Base-by-base conservation (phyloP, 73 alveolate species). In the Stentor roeselii region DNA sequence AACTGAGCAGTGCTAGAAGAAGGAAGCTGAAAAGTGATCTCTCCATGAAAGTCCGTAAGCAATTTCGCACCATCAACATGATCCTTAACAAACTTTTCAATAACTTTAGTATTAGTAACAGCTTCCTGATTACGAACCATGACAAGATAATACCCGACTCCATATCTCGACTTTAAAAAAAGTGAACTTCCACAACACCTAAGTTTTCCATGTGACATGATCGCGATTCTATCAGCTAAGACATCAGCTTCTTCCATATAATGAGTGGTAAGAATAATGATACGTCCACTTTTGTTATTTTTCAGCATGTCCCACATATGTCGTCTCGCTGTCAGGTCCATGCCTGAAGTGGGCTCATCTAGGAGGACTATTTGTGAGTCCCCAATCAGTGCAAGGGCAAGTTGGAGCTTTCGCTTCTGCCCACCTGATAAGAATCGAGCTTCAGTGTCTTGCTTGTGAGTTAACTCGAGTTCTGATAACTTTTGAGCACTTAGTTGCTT, bases 271-370 rank as follows among this genome's bases (percentile, higher is more conserved):
- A 91, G 83, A 32, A 90, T 96, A 6, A 97, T 92, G 80, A 96
- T 96, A 83, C 90, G 94, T 37, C 86, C 91, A 11, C 92, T 82
- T 88, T 95, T 97, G 82, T 90, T 91, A 30, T 92, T 92, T 87
- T 95, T 91, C 38, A 97, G 95, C 92, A 97, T 95, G 32, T 96
- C 98, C 99, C 99, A 97, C 60, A 97, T 92, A 39, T 92, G 93
- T 82, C 98, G 91, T 87, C 99, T 90, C 0, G 99, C 96, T 59
- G 96, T 90, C 3, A 95, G 93, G 84, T 97, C 99, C 98, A 97
- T 90, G 41, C 99, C 99, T 41, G 99, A 93, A 14, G 99, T 96
- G 3, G 99, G 99, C 78, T 97, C 99, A 95, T 97, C 99, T 31
- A 97, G 89, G 31, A 97, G 83, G 50, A 97, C 92, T 35, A 97